Evolutionary conservation across 2,329 filamentous ascomycete species (phyloP), one percentile per base, ranked within the genome.

Genomic region (Ophiosphaerella korrae): DNA sequence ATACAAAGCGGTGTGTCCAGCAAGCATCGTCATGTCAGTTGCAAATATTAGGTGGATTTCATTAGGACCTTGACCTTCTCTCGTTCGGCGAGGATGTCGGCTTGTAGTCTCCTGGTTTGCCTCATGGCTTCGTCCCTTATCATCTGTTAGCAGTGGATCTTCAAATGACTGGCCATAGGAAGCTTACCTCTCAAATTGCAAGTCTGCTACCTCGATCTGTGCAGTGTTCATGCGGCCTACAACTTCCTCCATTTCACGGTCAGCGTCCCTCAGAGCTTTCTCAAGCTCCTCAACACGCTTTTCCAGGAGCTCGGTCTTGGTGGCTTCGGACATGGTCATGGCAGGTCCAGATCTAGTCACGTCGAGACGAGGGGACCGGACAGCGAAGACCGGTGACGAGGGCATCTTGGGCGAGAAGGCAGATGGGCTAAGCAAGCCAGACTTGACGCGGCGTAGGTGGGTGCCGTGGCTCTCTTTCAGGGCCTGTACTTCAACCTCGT

Each of bases 261-360:
- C 90, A 13, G 90, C 88, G 58, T 90, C 84, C 5, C 82, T 76
- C 11, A 95, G 80, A 13, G 92, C 88, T 64, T 85, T 87, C 78
- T 99, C 94, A 2, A 99, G 84, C 75, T 96, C 91, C 49, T 85
- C 79, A 7, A 97, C 90, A 53, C 88, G 86, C 53, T 85, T 84
- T 70, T 92, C 89, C 31, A 99, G 84, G 51, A 84, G 80, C 53
- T 89, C 84, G 45, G 93, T 86, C 76, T 90, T 85, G 11, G 86
- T 80, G 43, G 88, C 88, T 59, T 94, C 87, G 11, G 86, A 82
- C 46, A 87, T 75, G 8, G 78, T 78, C 54, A 84, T 76, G 24
- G 80, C 82, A 16, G 80, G 76, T 21, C 88, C 87, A 44, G 81
- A 87, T 48, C 81, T 84, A 14, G 83, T 87, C 58, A 80, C 78